Base-by-base conservation (phyloP, 176 grass and related monocot species). In the Carex myosuroides region DNA sequence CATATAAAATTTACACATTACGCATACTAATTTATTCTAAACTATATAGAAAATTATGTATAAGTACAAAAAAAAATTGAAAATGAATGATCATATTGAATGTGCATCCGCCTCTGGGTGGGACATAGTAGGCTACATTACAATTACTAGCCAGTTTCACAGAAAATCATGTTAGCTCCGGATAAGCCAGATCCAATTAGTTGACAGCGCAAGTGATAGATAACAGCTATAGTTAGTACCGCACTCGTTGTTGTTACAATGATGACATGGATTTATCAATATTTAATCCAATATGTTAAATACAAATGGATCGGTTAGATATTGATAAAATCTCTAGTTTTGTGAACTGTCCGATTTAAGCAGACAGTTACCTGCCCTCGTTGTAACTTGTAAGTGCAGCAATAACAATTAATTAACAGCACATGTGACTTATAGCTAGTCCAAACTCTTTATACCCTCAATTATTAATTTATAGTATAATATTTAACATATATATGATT, bases 311-410 rank as follows among this genome's bases (percentile, higher is more conserved):
- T 9, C 72, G 52, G 13, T 32, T 30, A 69, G 12, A 55, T 76
- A 69, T 54, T 48, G 42, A 29, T 30, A 55, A 56, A 75, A 16
- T 54, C 22, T 66, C 29, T 39, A 41, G 1, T 41, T 69, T 11
- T 76, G 18, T 76, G 18, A 53, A 53, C 71, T 52, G 70, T 75
- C 70, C 70, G 70, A 29, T 24, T 26, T 75, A 75, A 75, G 20
- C 44, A 71, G 17, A 46, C 37, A 44, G 68, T 46, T 71, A 37
- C 67, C 67, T 70, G 35, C 13, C 33, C 33, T 41, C 42, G 32
- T 33, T 70, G 66, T 42, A 29, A 29, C 1, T 29, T 29, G 29
- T n/a, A n/a, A n/a, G n/a, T n/a, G n/a, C n/a, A n/a, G n/a, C n/a
- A n/a, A n/a, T n/a, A n/a, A n/a, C n/a, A n/a, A n/a, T n/a, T n/a